Percentiles rank a stretch among this genome's conserved stretches.
These are phyloP conservation scores for Oemleria cerasiformis DNA, from an alignment of 306 rosid genomes.

Conservation along the genomic window DNA sequence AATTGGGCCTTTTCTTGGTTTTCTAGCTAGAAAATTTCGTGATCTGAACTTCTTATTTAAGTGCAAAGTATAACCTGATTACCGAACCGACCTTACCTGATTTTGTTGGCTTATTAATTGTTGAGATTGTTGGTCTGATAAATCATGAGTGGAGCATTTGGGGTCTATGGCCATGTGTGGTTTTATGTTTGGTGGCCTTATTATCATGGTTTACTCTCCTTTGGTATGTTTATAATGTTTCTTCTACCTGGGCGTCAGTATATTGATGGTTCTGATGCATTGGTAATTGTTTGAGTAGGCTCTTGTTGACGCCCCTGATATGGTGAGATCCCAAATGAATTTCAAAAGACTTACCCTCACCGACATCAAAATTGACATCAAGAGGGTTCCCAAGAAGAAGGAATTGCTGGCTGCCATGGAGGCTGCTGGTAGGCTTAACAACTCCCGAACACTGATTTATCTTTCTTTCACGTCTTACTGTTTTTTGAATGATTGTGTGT, in stretches of 20 bases:
- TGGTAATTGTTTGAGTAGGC: constrained; percentile 41
- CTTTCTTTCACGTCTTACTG: neutral
- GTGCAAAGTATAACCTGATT: neutral
- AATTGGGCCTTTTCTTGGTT: neutral
- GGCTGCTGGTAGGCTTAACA: constrained; percentile 56
- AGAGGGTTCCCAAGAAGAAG: constrained; percentile 91
- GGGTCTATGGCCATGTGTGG: neutral
- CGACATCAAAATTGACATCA: constrained; percentile 78
- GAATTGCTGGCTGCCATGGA: constrained; percentile 87
- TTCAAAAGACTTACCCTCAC: constrained; percentile 89
- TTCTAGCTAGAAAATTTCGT: neutral
- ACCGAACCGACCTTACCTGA: neutral
- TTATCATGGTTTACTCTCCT: constrained; percentile 14
- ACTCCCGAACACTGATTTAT: neutral
- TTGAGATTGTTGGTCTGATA: neutral
- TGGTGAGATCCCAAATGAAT: constrained; percentile 69
- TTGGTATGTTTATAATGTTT: neutral
- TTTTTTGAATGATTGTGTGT: neutral
- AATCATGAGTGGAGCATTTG: neutral
- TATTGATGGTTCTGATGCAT: neutral
- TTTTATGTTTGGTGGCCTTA: neutral
- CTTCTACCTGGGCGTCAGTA: neutral
- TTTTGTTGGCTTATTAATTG: neutral
- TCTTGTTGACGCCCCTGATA: constrained; percentile 85
- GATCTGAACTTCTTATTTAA: neutral